These are phyloP conservation scores for Pilasporangium apinafurcum DNA, from an alignment of 352 stramenopile species.

Conservation along the genomic window DNA sequence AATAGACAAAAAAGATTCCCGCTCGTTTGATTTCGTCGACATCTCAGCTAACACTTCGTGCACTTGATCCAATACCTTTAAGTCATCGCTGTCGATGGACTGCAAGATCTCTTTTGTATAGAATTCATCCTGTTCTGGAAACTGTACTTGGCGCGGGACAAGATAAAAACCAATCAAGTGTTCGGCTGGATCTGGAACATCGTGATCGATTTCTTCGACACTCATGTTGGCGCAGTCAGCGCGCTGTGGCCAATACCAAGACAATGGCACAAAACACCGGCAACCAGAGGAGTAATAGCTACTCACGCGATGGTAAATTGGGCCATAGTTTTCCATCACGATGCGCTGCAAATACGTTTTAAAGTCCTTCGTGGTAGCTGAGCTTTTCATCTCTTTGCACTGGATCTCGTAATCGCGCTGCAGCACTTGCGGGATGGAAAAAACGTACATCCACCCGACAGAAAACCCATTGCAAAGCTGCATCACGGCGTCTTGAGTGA, in stretches of 20 bases:
- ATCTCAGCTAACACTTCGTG: constrained; percentile 22
- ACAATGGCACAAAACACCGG: constrained; percentile 34
- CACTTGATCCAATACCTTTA: constrained; percentile 16
- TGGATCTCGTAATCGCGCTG: constrained; percentile 12
- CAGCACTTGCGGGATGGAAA: constrained; percentile 28
- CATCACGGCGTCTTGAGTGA: constrained; percentile 25
- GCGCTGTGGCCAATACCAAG: constrained; percentile 29
- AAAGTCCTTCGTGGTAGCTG: constrained; percentile 1
- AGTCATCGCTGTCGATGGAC: constrained; percentile 19
- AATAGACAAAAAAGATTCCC: neutral
- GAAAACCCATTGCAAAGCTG: constrained; percentile 21
- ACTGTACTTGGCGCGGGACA: constrained; percentile 48
- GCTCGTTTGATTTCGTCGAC: constrained; percentile 9
- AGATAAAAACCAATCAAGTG: constrained; percentile 53
- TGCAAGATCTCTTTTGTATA: constrained; percentile 38
- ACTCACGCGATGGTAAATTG: constrained; percentile 30
- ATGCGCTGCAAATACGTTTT: constrained; percentile 21
- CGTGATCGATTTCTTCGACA: constrained; percentile 2
- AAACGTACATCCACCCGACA: constrained; percentile 50
- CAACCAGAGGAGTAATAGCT: constrained; percentile 43
- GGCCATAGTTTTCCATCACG: constrained; percentile 28
- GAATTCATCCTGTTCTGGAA: constrained; percentile 42
- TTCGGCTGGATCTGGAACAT: constrained; percentile 35
- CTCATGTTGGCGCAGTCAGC: too few species aligned
- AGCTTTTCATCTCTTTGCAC: neutral